A percentile compares a stretch with the other conserved stretches of the same genome.
phyloP scores from a whole-genome alignment of 1,139 yeast genomes.

The Yamadazyma spencermartinsiae region DNA sequence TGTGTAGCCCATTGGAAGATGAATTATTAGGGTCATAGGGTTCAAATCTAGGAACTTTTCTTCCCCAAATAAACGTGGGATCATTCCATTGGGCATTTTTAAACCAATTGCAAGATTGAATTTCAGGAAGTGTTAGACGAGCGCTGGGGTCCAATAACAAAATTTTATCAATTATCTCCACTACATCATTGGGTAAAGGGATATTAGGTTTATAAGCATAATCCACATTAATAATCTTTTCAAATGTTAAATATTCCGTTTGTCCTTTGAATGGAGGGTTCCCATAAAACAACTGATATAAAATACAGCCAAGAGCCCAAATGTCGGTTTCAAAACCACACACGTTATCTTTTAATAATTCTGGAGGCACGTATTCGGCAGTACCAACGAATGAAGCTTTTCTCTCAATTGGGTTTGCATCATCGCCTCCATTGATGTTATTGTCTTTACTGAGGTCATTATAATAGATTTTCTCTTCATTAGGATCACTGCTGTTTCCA shows the following conservation, averaged over 20 bases:
- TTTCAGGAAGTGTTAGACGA: constrained; percentile 36
- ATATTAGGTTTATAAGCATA: constrained; percentile 79
- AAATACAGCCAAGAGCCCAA: constrained; percentile 96
- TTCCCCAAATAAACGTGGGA: constrained; percentile 41
- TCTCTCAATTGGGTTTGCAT: constrained; percentile 32
- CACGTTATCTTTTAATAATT: constrained; percentile 74
- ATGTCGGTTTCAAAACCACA: constrained; percentile 89
- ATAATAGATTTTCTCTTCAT: constrained; percentile 42
- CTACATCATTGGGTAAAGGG: constrained; percentile 58
- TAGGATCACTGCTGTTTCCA: constrained; percentile 38
- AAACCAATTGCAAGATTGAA: constrained; percentile 42
- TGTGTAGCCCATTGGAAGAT: constrained; percentile 13
- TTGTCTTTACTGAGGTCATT: constrained; percentile 20
- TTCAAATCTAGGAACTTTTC: constrained; percentile 50
- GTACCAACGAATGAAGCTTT: constrained; percentile 73
- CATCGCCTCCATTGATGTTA: background rate
- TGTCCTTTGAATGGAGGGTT: constrained; percentile 94
- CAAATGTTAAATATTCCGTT: constrained; percentile 94
- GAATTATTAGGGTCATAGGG: constrained; percentile 51
- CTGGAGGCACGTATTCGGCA: constrained; percentile 85
- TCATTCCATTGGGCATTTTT: constrained; percentile 44
- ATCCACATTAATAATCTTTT: constrained; percentile 82
- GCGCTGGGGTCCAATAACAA: constrained; percentile 49
- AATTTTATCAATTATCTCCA: constrained; percentile 69
- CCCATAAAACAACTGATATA: constrained; percentile 92